phyloP scores from a whole-genome alignment of 441 rosid species.

The Adansonia madagascariensis region DNA sequence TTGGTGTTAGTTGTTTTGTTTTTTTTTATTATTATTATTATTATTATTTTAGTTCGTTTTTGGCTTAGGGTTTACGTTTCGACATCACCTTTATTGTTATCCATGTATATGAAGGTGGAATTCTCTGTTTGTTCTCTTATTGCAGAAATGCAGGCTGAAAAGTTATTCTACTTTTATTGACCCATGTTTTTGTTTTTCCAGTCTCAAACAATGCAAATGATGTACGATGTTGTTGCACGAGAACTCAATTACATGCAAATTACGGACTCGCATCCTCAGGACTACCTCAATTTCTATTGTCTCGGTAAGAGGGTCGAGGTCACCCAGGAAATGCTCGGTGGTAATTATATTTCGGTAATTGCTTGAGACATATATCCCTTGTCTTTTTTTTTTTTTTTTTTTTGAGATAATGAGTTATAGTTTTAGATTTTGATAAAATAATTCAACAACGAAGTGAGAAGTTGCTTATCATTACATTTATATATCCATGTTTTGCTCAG shows the following conservation, averaged over 20 bases:
- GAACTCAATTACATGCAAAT: constrained; percentile 55
- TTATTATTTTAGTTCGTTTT: background rate
- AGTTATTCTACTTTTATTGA: constrained; percentile 13
- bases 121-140: background rate
- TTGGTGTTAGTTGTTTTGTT: background rate
- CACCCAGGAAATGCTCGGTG: constrained; percentile 36
- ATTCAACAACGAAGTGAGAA: constrained; percentile 20
- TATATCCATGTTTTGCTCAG: constrained; percentile 41
- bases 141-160: background rate
- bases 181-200: constrained; percentile 46
- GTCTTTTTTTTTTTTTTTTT: constrained; percentile 15
- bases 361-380: background rate
- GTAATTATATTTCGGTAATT: constrained; percentile 55
- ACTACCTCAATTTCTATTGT: constrained; percentile 91
- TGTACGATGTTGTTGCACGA: constrained; percentile 64
- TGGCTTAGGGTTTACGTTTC: background rate
- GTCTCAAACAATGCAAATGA: constrained; percentile 93
- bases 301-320: constrained; percentile 73
- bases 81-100: background rate
- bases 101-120: background rate
- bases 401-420: background rate
- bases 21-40: background rate
- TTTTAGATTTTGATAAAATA: background rate
- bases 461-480: background rate
- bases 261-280: constrained; percentile 67